Percentiles rank a stretch among this genome's conserved stretches.
Conservation (phyloP, 2,329 filamentous ascomycete genomes). For the Apiospora malaysiana region DNA sequence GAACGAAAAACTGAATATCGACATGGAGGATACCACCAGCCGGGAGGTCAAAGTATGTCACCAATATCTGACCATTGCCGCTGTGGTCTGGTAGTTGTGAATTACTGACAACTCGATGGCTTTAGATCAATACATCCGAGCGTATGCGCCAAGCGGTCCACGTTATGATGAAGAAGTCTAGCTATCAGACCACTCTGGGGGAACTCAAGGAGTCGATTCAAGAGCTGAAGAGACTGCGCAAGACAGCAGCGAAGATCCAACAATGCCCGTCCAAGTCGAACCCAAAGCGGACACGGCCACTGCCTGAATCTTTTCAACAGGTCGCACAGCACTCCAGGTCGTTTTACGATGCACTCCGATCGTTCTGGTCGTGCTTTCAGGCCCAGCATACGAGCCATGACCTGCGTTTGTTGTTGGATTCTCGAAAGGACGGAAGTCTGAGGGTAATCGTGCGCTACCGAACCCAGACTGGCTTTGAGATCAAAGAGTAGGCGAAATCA, state of each 20-base stretch:
- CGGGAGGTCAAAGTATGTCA: not conserved
- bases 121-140: not conserved
- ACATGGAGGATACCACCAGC: not conserved
- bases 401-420: constrained; percentile 23
- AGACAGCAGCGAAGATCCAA: constrained; percentile 26
- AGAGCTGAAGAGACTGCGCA: constrained; percentile 27
- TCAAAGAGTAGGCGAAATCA: not conserved
- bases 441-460: constrained; percentile 24
- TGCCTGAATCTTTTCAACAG: constrained; percentile 20
- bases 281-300: constrained; percentile 13
- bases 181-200: constrained; percentile 23
- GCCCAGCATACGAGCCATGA: constrained; percentile 26
- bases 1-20: not conserved
- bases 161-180: constrained; percentile 24
- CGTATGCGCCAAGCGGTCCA: constrained; percentile 20
- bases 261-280: constrained; percentile 2
- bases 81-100: not conserved
- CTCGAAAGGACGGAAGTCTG: constrained; percentile 20
- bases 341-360: constrained; percentile 24
- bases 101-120: not conserved
- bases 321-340: constrained; percentile 24
- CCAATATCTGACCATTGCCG: not conserved
- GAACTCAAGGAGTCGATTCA: constrained; percentile 26
- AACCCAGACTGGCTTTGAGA: constrained; percentile 14
- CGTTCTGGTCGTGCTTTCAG: constrained; percentile 27